Conservation (phyloP, 495 filamentous ascomycete species). For the Neurospora sp. region DNA sequence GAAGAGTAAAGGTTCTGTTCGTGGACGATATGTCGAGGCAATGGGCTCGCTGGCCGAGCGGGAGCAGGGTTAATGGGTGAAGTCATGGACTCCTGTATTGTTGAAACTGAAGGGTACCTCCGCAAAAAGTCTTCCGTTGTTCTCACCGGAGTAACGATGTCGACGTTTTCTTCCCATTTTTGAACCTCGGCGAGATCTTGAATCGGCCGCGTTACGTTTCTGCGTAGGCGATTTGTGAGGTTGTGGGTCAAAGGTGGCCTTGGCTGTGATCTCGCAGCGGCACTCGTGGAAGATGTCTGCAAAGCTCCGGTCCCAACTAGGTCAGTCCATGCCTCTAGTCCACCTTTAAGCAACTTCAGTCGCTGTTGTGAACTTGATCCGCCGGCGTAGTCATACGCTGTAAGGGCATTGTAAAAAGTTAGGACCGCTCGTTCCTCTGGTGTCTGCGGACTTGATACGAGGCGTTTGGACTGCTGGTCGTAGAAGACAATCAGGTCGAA, state of each 20-base stretch:
- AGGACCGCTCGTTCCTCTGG: constrained; percentile 49
- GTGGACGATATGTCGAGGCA: constrained; percentile 16
- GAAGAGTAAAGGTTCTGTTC: constrained; percentile 22
- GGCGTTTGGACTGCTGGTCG: constrained; percentile 52
- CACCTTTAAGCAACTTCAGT: constrained; percentile 71
- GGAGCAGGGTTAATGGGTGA: constrained; percentile 14
- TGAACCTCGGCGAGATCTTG: constrained; percentile 29
- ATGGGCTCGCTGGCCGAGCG: constrained; percentile 22
- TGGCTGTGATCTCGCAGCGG: not conserved
- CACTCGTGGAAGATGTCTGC: constrained; percentile 19
- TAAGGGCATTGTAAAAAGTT: constrained; percentile 67
- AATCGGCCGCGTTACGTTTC: constrained; percentile 16
- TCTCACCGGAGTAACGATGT: constrained; percentile 34
- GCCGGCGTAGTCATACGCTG: constrained; percentile 67
- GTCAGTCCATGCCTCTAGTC: constrained; percentile 76
- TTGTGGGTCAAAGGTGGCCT: constrained; percentile 10
- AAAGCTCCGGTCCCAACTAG: constrained; percentile 64
- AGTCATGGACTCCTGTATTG: constrained; percentile 69
- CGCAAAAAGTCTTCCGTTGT: constrained; percentile 67
- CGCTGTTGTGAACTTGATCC: constrained; percentile 41
- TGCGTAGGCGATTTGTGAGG: constrained; percentile 12
- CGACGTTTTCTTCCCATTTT: constrained; percentile 30
- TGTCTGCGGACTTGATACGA: constrained; percentile 30
- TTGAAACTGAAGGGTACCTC: constrained; percentile 65
- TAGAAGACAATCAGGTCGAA: constrained; percentile 89